Evolutionary conservation across 2,329 filamentous ascomycete species (phyloP).

Genomic region (Graphiopsis chlorocephala): DNA sequence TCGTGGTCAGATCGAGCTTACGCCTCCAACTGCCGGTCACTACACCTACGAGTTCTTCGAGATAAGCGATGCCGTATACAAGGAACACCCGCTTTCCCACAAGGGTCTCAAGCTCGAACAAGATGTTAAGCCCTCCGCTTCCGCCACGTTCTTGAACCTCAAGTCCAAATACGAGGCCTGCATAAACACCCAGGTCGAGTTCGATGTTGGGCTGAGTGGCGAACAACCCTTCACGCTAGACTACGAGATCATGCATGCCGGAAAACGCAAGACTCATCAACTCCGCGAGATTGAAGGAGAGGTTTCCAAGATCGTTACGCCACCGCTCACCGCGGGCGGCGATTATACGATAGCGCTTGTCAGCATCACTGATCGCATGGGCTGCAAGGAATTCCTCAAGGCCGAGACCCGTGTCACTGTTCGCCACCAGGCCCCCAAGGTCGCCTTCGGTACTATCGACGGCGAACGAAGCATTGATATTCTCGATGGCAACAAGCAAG

Average conservation of each 20-base stretch:
- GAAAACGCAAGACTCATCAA: constrained; percentile 71
- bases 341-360: constrained; percentile 86
- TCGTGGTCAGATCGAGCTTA: constrained; percentile 79
- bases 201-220: constrained; percentile 72
- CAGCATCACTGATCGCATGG: constrained; percentile 79
- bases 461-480: constrained; percentile 72
- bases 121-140: constrained; percentile 88
- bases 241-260: constrained; percentile 88
- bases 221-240: constrained; percentile 86
- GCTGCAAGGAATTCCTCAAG: constrained; percentile 81
- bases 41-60: constrained; percentile 83
- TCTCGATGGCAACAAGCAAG: constrained; percentile 70
- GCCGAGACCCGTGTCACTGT: constrained; percentile 84
- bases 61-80: constrained; percentile 81
- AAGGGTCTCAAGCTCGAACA: constrained; percentile 68
- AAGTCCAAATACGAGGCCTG: constrained; percentile 65
- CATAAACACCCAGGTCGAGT: constrained; percentile 74
- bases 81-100: constrained; percentile 54
- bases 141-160: constrained; percentile 64
- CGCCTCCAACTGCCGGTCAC: constrained; percentile 74
- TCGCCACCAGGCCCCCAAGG: constrained; percentile 82
- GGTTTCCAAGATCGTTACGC: constrained; percentile 70
- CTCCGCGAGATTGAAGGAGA: constrained; percentile 62
- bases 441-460: constrained; percentile 80
- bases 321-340: constrained; percentile 72